Conservation (phyloP, 2,329 filamentous ascomycete genomes). For the Pestalotiopsis sp. region DNA sequence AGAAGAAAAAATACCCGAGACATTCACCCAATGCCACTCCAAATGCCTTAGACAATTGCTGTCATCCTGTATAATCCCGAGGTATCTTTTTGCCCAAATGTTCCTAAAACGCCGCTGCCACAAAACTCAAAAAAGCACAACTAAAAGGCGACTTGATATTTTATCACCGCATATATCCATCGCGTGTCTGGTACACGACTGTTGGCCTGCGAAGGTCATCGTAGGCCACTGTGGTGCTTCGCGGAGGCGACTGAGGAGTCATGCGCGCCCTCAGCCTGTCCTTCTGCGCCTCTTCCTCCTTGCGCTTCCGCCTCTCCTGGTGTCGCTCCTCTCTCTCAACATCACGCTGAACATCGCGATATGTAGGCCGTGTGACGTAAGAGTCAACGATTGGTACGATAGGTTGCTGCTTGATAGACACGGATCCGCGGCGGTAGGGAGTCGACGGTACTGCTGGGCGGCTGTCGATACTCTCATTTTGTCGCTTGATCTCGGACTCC, state of each 20-base stretch:
- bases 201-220: not conserved
- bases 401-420: not conserved
- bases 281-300: constrained; percentile 6
- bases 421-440: constrained; percentile 8
- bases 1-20: not conserved
- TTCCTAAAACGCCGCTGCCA: not conserved
- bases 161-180: not conserved
- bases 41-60: not conserved
- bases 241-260: not conserved
- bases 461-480: constrained; percentile 6
- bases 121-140: not conserved
- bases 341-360: not conserved
- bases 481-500: not conserved
- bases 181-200: constrained; percentile 1
- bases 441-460: not conserved
- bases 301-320: not conserved
- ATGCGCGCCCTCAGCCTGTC: constrained; percentile 3
- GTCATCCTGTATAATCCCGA: constrained; percentile 2
- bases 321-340: not conserved
- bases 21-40: not conserved
- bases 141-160: not conserved
- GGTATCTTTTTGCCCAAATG: constrained; percentile 2
- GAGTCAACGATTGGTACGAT: not conserved
- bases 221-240: not conserved
- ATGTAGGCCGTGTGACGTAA: not conserved